A percentile compares a stretch with the other conserved stretches of the same genome.
Conservation (phyloP, 257 asterid species). For the Leonotis leonurus region DNA sequence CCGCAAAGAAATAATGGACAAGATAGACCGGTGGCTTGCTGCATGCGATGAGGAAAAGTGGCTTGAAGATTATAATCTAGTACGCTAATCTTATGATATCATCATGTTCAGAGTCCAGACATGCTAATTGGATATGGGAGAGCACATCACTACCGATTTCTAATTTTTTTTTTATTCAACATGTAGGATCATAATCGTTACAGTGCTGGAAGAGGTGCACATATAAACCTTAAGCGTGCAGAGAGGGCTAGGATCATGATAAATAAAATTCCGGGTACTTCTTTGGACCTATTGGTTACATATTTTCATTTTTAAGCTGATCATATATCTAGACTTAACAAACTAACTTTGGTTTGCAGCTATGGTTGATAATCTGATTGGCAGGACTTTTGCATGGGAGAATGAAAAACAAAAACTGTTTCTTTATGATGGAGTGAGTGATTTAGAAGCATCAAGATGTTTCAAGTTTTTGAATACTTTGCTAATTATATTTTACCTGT, state of each 20-base stretch:
- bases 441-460: background rate
- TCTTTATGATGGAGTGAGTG: slow-evolving; percentile 86
- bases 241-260: slow-evolving; percentile 80
- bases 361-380: slow-evolving; percentile 68
- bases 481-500: slow-evolving; percentile 2
- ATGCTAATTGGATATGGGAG: background rate
- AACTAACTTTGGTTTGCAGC: slow-evolving; percentile 37
- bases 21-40: slow-evolving; percentile 81
- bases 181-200: slow-evolving; percentile 71
- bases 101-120: slow-evolving; percentile 9
- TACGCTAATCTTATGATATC: slow-evolving; percentile 25
- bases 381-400: slow-evolving; percentile 81
- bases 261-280: slow-evolving; percentile 81
- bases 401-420: slow-evolving; percentile 66
- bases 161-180: background rate
- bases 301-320: slow-evolving; percentile 11
- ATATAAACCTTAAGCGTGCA: slow-evolving; percentile 84
- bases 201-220: slow-evolving; percentile 93
- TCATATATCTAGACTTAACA: slow-evolving; percentile 14
- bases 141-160: background rate
- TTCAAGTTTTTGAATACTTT: background rate
- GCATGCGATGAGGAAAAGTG: slow-evolving; percentile 97
- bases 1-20: slow-evolving; percentile 79
- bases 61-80: slow-evolving; percentile 81
- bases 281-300: background rate